Conservation (phyloP, 2,329 filamentous ascomycete genomes). For the Aspergillus arachidicola region DNA sequence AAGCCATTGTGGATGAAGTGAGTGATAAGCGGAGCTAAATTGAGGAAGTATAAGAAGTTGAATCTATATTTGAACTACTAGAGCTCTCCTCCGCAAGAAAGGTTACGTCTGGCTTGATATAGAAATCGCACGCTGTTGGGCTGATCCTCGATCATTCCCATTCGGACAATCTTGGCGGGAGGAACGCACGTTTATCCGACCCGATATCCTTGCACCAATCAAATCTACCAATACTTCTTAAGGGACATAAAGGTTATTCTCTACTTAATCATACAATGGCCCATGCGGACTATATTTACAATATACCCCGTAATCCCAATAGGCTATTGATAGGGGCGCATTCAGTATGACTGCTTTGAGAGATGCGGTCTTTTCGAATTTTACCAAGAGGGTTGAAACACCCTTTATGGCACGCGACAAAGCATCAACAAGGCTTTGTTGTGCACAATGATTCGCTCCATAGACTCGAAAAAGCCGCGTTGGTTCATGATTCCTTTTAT, state of each 20-base stretch:
- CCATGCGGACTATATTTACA: background rate
- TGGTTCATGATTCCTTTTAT: slow-evolving; percentile 1
- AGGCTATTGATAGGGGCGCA: background rate
- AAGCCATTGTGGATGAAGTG: slow-evolving; percentile 58
- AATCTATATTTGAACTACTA: background rate
- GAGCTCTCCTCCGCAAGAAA: background rate
- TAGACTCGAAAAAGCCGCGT: background rate
- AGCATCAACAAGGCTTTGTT: background rate
- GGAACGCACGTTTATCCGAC: slow-evolving; percentile 25
- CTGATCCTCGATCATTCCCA: slow-evolving; percentile 23
- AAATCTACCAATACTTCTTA: slow-evolving; percentile 9
- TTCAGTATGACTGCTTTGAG: background rate
- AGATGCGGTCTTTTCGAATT: background rate
- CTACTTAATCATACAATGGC: background rate
- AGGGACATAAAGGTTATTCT: background rate
- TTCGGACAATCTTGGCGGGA: slow-evolving; percentile 23
- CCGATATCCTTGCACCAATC: slow-evolving; percentile 19
- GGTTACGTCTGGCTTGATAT: slow-evolving; percentile 17
- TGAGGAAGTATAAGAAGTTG: background rate
- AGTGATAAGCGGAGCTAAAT: background rate
- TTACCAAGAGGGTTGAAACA: background rate
- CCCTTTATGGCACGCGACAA: background rate
- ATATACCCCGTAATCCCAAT: background rate
- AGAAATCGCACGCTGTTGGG: slow-evolving; percentile 23
- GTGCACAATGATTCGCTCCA: background rate